Conservation (phyloP, 2,329 filamentous ascomycete genomes). For the Gaeumannomyces tritici region DNA sequence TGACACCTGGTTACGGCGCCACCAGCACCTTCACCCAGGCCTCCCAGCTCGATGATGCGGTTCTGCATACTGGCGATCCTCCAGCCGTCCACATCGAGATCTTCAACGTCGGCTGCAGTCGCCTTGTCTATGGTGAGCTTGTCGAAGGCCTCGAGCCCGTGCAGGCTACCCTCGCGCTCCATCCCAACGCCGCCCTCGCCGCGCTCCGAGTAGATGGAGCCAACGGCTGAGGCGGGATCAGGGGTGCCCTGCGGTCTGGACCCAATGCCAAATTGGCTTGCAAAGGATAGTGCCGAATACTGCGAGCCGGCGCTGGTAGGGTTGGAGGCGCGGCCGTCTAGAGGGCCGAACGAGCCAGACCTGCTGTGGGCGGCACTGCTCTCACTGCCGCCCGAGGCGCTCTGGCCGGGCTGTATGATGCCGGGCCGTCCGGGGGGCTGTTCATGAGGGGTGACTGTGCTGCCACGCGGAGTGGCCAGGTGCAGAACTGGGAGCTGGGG, state of each 20-base stretch:
- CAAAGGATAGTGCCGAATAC: constrained; percentile 75
- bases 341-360: constrained; percentile 71
- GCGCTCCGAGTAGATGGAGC: constrained; percentile 72
- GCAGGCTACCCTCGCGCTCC: constrained; percentile 75
- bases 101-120: constrained; percentile 79
- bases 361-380: constrained; percentile 70
- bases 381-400: constrained; percentile 70
- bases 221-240: constrained; percentile 82
- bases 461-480: constrained; percentile 82
- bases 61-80: constrained; percentile 83
- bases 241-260: constrained; percentile 59
- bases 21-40: constrained; percentile 87
- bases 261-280: constrained; percentile 60
- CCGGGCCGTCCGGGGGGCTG: constrained; percentile 41
- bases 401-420: constrained; percentile 48
- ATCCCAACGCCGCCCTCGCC: constrained; percentile 67
- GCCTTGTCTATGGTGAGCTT: constrained; percentile 75
- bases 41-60: constrained; percentile 79
- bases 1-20: constrained; percentile 89
- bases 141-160: constrained; percentile 68
- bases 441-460: constrained; percentile 62
- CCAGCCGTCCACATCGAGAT: constrained; percentile 93
- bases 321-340: constrained; percentile 68
- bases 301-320: constrained; percentile 83
- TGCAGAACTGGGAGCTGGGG: constrained; percentile 71